These are phyloP conservation scores for Zygosaccharomyces siamensis DNA, from an alignment of 805 yeast species.

Conservation along the genomic window DNA sequence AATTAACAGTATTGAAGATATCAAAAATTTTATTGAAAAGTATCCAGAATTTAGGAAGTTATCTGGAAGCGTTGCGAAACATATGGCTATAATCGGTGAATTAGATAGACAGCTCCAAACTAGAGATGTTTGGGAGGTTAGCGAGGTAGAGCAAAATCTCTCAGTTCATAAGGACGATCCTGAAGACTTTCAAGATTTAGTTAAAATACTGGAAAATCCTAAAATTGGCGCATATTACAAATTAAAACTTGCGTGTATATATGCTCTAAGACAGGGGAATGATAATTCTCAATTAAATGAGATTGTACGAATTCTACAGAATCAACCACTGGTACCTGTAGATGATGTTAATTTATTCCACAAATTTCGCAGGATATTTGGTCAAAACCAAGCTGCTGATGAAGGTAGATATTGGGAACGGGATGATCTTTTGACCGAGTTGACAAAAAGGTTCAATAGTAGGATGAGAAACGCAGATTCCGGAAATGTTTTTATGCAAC, in stretches of 20 bases:
- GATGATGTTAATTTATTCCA: conserved; percentile 43
- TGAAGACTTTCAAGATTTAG: conserved; percentile 52
- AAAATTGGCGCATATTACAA: conserved; percentile 53
- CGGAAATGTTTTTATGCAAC: conserved; percentile 86
- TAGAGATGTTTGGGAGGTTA: conserved; percentile 70
- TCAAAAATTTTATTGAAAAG: conserved; percentile 85
- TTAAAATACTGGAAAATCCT: conserved; percentile 45
- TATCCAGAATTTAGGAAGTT: conserved; percentile 91
- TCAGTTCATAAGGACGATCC: conserved; percentile 60
- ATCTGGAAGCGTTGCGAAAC: conserved; percentile 85
- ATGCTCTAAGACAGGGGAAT: conserved; percentile 64
- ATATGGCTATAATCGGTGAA: conserved; percentile 84
- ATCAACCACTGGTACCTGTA: conserved; percentile 31
- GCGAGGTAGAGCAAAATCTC: conserved; percentile 85
- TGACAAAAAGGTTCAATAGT: conserved; percentile 34
- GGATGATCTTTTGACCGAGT: conserved; percentile 32
- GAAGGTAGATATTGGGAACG: conserved; percentile 15
- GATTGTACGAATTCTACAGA: conserved; percentile 39
- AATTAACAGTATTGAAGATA: conserved; percentile 76
- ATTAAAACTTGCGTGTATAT: conserved; percentile 66
- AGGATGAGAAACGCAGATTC: conserved; percentile 38
- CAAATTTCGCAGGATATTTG: conserved; percentile 38
- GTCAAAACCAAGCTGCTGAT: conserved; percentile 5
- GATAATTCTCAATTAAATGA: conserved; percentile 48
- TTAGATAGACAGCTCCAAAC: conserved; percentile 67